Base-by-base conservation (phyloP, 495 filamentous ascomycete genomes). In the Hyaloscypha bicolor region DNA sequence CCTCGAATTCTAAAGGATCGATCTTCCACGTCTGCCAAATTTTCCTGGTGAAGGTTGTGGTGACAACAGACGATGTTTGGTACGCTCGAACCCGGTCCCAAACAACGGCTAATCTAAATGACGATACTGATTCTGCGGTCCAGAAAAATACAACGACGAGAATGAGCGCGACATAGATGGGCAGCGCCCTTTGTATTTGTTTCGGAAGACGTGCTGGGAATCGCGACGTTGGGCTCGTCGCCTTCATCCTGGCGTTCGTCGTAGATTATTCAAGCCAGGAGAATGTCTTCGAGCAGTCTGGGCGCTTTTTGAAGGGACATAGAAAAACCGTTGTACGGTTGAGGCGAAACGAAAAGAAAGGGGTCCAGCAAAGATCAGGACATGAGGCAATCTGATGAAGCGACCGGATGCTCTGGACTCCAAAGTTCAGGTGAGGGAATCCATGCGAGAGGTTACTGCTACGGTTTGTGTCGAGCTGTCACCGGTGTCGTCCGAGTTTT, bases 21-120 rank as follows among this genome's bases (percentile, higher is more conserved):
- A 86, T 81, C 73, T 89, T 88, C 87, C 87, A 90, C 9, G 85
- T 85, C 75, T 90, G 87, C 87, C 87, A 90, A 67, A 90, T 87
- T 72, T 87, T 87, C 39, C 71, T 71, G 12, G 82, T 81, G 60
- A 85, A 81, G 33, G 60, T 55, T 39, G 60, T 55, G 19, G 45
- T 33, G 32, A 57, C 16, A 9, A 16, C 25, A 16, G 45, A 30
- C 9, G 61, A 25, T 25, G 55, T 65, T 68, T 72, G 72, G 64
- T 75, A 66, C 2, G 69, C 32, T 9, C 22, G 29, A 31, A 25
- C 22, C 29, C 29, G 21, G 22, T 29, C 22, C 22, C 21, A 25
- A 29, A 25, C 22, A 14, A 25, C 22, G 16, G 53, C 53, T 11
- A 31, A 56, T 56, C 21, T 3, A 8, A 31, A 56, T 9, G 53